phyloP scores from a whole-genome alignment of 805 yeast genomes.

The Candida gorgasii region DNA sequence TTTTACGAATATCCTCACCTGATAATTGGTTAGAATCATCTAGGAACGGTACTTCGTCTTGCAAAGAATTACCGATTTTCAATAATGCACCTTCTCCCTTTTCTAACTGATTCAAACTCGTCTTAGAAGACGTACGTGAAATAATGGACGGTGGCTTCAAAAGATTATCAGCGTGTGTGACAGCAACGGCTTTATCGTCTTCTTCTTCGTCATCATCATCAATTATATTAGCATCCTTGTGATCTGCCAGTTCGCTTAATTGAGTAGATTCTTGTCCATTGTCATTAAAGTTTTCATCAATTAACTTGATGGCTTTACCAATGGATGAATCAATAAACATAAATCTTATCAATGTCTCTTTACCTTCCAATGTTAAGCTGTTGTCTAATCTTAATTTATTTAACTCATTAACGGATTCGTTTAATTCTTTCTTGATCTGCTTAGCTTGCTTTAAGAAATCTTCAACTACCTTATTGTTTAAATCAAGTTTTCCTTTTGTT shows the following conservation, averaged over 20 bases:
- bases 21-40: conserved; percentile 18
- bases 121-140: conserved; percentile 29
- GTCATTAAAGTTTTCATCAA: conserved; percentile 35
- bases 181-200: not conserved
- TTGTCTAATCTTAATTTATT: conserved; percentile 56
- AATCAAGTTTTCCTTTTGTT: conserved; percentile 32
- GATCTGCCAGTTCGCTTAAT: conserved; percentile 7
- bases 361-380: conserved; percentile 64
- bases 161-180: not conserved
- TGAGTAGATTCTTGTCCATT: conserved; percentile 15
- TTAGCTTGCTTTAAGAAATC: conserved; percentile 28
- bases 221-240: not conserved
- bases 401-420: conserved; percentile 47
- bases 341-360: conserved; percentile 70
- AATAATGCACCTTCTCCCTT: conserved; percentile 44
- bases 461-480: conserved; percentile 32
- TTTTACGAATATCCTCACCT: conserved; percentile 42
- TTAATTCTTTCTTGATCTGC: conserved; percentile 30
- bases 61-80: conserved; percentile 25
- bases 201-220: conserved; percentile 3
- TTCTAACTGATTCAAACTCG: conserved; percentile 35
- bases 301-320: conserved; percentile 51
- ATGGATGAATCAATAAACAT: conserved; percentile 70
- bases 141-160: conserved; percentile 15
- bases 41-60: not conserved